Evolutionary conservation across 139 green algal genomes (phyloP).

Genomic region (Gonium pectorale): DNA sequence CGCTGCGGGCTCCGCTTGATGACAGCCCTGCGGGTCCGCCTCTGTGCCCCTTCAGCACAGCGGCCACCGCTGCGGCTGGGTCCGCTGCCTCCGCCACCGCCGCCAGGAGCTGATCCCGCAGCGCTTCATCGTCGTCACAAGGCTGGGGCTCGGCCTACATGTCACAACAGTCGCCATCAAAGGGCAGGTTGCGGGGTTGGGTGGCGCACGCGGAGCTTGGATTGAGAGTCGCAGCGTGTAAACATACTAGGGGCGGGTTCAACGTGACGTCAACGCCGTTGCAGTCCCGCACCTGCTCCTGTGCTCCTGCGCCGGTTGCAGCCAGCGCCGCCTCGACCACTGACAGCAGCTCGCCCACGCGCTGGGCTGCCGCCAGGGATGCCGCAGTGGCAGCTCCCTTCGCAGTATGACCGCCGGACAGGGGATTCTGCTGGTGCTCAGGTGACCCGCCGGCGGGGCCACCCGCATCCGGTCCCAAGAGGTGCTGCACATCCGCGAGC

Average conservation of each 20-base stretch:
- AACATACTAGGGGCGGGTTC: no score
- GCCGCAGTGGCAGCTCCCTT: background rate
- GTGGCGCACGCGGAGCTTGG: no score
- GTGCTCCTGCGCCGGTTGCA: background rate
- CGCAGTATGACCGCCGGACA: background rate
- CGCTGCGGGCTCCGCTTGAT: background rate
- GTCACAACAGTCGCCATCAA: no score
- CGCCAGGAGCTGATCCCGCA: conserved; percentile 28
- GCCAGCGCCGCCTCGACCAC: conserved; percentile 27
- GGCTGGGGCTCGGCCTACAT: no score
- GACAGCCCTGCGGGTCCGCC: background rate
- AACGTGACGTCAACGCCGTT: no score
- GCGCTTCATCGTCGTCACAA: background rate
- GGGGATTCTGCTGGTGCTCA: background rate
- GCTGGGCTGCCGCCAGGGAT: conserved; percentile 10
- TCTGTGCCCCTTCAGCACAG: background rate
- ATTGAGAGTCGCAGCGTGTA: no score
- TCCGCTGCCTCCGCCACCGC: background rate
- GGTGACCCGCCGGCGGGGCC: background rate
- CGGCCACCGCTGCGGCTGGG: background rate
- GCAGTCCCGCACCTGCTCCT: background rate
- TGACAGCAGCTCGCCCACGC: conserved; percentile 25
- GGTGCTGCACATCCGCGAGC: conserved; percentile 48
- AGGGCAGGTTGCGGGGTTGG: no score
- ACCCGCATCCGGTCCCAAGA: conserved; percentile 37